phyloP scores from a whole-genome alignment of 306 rosid species.

The Sicyos baderoa region DNA sequence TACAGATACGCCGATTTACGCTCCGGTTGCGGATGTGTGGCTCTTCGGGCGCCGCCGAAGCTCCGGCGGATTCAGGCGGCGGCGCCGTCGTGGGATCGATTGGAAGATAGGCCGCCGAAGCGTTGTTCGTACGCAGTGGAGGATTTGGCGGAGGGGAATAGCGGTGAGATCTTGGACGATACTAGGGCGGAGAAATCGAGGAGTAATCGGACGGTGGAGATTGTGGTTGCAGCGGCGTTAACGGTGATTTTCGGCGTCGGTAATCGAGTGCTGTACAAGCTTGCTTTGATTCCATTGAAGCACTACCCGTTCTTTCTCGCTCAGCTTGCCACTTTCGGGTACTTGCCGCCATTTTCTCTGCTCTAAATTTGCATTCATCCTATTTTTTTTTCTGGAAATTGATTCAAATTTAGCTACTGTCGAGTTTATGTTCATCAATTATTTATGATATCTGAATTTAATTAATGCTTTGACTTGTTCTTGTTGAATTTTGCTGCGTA shows the following conservation, averaged over 20 bases:
- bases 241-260: slow-evolving; percentile 81
- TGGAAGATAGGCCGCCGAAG: slow-evolving; percentile 25
- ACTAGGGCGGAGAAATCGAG: slow-evolving; percentile 18
- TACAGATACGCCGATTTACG: not conserved
- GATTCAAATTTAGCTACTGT: not conserved
- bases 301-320: slow-evolving; percentile 88
- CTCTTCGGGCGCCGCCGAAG: slow-evolving; percentile 20
- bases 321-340: slow-evolving; percentile 93
- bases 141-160: slow-evolving; percentile 22
- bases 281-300: slow-evolving; percentile 84
- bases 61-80: slow-evolving; percentile 27
- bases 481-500: not conserved
- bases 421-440: not conserved
- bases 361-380: not conserved
- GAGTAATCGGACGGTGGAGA: slow-evolving; percentile 42
- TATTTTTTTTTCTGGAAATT: not conserved
- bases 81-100: slow-evolving; percentile 33
- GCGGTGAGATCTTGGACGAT: slow-evolving; percentile 18
- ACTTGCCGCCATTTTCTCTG: slow-evolving; percentile 17
- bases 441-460: not conserved
- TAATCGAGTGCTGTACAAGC: slow-evolving; percentile 70
- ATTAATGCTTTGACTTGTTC: not conserved
- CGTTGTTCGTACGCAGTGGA: slow-evolving; percentile 36
- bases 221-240: slow-evolving; percentile 43
- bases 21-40: slow-evolving; percentile 14